phyloP scores from a whole-genome alignment of 2,329 filamentous ascomycete species.

The Byssoonygena ceratinophila region DNA sequence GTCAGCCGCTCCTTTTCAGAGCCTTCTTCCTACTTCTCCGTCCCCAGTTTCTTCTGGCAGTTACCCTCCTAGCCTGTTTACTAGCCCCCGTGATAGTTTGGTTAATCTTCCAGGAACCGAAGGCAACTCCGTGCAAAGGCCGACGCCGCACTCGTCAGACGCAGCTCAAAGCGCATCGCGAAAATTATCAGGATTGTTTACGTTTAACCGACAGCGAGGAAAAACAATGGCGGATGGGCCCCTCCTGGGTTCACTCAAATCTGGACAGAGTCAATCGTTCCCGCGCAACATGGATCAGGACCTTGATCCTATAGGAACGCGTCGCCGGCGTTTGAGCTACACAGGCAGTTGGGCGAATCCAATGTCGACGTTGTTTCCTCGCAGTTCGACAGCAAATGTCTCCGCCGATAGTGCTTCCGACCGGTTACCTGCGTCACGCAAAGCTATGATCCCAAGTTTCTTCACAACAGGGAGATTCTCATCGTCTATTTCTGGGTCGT shows the following conservation, averaged over 20 bases:
- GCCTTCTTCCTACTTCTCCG: constrained; percentile 30
- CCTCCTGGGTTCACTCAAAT: constrained; percentile 47
- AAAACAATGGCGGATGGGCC: constrained; percentile 52
- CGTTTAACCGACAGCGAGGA: constrained; percentile 49
- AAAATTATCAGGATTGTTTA: constrained; percentile 49
- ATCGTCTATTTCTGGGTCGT: constrained; percentile 25
- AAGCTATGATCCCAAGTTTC: constrained; percentile 34
- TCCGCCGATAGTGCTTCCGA: constrained; percentile 35
- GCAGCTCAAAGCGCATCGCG: constrained; percentile 40
- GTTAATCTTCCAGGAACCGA: constrained; percentile 29
- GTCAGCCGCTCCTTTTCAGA: constrained; percentile 25
- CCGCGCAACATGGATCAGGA: constrained; percentile 46
- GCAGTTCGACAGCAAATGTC: constrained; percentile 35
- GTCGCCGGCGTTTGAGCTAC: constrained; percentile 47
- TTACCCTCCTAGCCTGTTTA: constrained; percentile 36
- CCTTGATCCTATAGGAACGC: constrained; percentile 40
- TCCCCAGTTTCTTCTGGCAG: constrained; percentile 39
- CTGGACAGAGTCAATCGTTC: constrained; percentile 54
- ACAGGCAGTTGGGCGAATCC: constrained; percentile 46
- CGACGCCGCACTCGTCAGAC: constrained; percentile 21
- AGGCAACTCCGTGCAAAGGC: constrained; percentile 21
- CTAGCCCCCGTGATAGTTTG: constrained; percentile 38
- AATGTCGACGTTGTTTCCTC: constrained; percentile 38
- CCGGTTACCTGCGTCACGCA: constrained; percentile 26
- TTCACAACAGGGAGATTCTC: constrained; percentile 34